phyloP scores from a whole-genome alignment of 1,139 yeast genomes.

The Candida dubliniensis region DNA sequence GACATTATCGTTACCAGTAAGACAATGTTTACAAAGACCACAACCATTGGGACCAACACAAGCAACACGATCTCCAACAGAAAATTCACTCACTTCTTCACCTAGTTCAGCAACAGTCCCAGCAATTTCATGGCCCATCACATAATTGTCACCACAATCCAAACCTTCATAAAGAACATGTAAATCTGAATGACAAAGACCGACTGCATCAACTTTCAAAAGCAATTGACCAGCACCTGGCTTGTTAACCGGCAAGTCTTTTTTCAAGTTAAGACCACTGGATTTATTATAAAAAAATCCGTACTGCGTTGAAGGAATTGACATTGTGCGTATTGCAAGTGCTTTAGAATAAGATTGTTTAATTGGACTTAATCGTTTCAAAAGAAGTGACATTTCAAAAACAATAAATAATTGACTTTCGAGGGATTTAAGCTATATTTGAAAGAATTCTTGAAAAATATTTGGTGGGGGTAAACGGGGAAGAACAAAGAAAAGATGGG shows the following conservation, averaged over 20 bases:
- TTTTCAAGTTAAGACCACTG: conserved; percentile 13
- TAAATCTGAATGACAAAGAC: conserved; percentile 47
- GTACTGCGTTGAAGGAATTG: conserved; percentile 17
- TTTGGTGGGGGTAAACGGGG: too few relatives aligned
- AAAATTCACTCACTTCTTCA: conserved; percentile 7
- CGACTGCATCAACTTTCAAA: conserved; percentile 44
- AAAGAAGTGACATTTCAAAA: conserved; percentile 1
- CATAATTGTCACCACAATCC: conserved; percentile 21
- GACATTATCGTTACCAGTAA: conserved; percentile 36
- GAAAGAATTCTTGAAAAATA: too few relatives aligned
- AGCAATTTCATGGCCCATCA: conserved; percentile 53
- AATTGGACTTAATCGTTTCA: conserved; percentile 3
- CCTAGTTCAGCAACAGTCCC: conserved; percentile 28
- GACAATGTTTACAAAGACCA: conserved; percentile 24
- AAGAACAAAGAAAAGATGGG: too few relatives aligned
- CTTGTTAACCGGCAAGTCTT: conserved; percentile 25
- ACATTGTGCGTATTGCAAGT: conserved; percentile 9
- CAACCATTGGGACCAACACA: conserved; percentile 18
- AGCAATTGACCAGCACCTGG: conserved; percentile 35
- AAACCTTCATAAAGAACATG: conserved; percentile 29
- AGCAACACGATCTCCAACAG: conserved; percentile 18
- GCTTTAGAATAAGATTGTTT: neutral
- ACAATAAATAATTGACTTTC: neutral
- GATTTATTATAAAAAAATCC: conserved; percentile 13
- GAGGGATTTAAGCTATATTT: too few relatives aligned